phyloP scores from a whole-genome alignment of 225 moss, liverwort and hornwort species.

The Climacium dendroides region DNA sequence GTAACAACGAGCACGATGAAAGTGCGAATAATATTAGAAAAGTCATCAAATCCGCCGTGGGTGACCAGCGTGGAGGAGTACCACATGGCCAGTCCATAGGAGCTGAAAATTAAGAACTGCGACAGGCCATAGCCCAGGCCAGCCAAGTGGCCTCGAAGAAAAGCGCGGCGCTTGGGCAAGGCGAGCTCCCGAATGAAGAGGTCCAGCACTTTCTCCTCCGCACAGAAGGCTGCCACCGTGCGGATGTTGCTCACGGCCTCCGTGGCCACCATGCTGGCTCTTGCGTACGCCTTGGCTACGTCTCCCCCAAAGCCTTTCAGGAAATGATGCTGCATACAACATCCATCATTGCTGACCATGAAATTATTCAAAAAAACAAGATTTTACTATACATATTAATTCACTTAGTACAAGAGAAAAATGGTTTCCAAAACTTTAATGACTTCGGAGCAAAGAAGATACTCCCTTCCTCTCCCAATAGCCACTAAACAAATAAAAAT shows the following conservation, averaged over 20 bases:
- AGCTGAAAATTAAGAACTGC: slow-evolving; percentile 43
- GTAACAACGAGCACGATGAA: slow-evolving; percentile 47
- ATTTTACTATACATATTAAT: neutral
- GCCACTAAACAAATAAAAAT: neutral
- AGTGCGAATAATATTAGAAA: slow-evolving; percentile 43
- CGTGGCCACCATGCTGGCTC: slow-evolving; percentile 45
- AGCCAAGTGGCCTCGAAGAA: slow-evolving; percentile 36
- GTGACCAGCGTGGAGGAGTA: slow-evolving; percentile 42
- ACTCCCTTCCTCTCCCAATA: neutral
- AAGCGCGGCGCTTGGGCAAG: slow-evolving; percentile 32
- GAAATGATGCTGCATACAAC: slow-evolving; percentile 34
- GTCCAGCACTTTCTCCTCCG: slow-evolving; percentile 46
- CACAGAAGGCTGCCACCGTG: slow-evolving; percentile 49
- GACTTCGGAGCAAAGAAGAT: neutral
- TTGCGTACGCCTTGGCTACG: slow-evolving; percentile 32
- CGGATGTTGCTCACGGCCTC: slow-evolving; percentile 53
- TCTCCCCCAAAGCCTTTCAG: slow-evolving; percentile 44
- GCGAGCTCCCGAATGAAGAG: slow-evolving; percentile 41
- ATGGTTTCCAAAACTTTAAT: too few species aligned
- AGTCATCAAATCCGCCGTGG: slow-evolving; percentile 31
- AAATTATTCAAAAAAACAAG: neutral
- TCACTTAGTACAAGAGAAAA: neutral
- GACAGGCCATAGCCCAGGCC: slow-evolving; percentile 43
- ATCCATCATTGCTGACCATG: neutral
- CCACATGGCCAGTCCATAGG: slow-evolving; percentile 56